A percentile compares a stretch with the other conserved stretches of the same genome.
Evolutionary conservation across 768 basidiomycete species (phyloP).

Genomic region (Gloeostereum incarnatum): DNA sequence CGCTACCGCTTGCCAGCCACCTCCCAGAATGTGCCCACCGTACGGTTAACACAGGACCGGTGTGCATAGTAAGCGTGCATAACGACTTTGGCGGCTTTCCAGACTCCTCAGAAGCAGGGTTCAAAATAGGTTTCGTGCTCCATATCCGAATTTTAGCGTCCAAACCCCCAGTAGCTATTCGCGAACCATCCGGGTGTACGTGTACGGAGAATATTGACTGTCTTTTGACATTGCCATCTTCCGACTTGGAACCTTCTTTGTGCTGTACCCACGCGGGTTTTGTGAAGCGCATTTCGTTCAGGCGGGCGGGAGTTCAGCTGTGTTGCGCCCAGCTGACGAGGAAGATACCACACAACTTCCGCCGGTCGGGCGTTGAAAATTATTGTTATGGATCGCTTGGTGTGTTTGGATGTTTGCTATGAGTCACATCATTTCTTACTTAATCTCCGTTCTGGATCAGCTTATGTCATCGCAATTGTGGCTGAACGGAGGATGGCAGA

Average conservation of each 20-base stretch:
- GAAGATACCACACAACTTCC: too few relatives aligned
- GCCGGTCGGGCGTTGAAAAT: too few relatives aligned
- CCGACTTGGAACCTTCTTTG: conserved; percentile 56
- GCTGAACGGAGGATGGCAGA: too few relatives aligned
- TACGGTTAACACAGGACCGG: conserved; percentile 85
- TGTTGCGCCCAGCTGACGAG: too few relatives aligned
- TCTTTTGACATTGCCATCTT: conserved; percentile 56
- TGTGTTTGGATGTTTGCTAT: too few relatives aligned
- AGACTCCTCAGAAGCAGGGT: conserved; percentile 52
- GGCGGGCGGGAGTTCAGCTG: not conserved
- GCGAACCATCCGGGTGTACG: conserved; percentile 91
- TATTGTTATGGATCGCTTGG: too few relatives aligned
- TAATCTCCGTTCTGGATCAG: too few relatives aligned
- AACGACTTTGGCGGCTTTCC: conserved; percentile 77
- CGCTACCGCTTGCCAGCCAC: conserved; percentile 93
- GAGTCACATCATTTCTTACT: too few relatives aligned
- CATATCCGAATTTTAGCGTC: conserved; percentile 96
- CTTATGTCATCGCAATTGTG: too few relatives aligned
- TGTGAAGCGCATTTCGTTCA: conserved; percentile 65
- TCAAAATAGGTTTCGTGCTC: conserved; percentile 94
- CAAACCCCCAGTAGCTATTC: conserved; percentile 95
- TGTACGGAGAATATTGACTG: conserved; percentile 88
- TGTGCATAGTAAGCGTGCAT: conserved; percentile 89
- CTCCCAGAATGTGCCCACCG: conserved; percentile 91
- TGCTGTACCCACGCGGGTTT: conserved; percentile 87